Evolutionary conservation across 345 rosid species (phyloP), one percentile per base, ranked within the genome.

Genomic region (Gossypium raimondii): DNA sequence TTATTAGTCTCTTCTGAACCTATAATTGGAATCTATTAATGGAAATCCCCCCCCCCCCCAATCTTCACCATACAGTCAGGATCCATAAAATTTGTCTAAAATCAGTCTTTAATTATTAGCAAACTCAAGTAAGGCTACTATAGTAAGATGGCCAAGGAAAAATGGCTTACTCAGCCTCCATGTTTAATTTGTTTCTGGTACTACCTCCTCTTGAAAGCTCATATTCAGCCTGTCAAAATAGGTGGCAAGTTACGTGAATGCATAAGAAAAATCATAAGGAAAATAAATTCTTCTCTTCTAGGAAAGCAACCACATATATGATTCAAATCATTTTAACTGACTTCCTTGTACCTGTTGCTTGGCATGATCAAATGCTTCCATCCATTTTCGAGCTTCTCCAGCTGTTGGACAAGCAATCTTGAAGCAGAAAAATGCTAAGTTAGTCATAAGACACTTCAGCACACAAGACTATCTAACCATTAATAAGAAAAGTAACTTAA

Each of bases 341-440:
- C 45, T 77, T 74, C 47, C 45, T 70, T 17, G 41, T 81, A 92
- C 98, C 93, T 91, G 98, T 76, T 94, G 97, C 87, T 92, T 94
- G 79, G 98, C 98, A 56, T 85, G 88, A 76, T 92, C 92, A 89
- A 94, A 94, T 72, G 98, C 97, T 75, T 94, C 97, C 81, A 86
- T 83, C 98, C 98, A 94, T 78, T 89, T 87, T 50, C 78, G 75
- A 75, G 90, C 89, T 86, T 94, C 98, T 82, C 93, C 98, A 79
- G 95, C 95, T 3, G 90, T 81, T 82, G 73, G 86, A 86, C 98
- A 92, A 77, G 98, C 98, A 85, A 94, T 91, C 98, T 94, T 73
- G 57, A 84, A 87, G 66, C 66, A 71, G 67, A 78, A 78, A 53
- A 81, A 68, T 20, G 17, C 47, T 38, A 16, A 62, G 20, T 29